Conservation (phyloP, 2,329 filamentous ascomycete species). For the Chaetomiaceae sp. region DNA sequence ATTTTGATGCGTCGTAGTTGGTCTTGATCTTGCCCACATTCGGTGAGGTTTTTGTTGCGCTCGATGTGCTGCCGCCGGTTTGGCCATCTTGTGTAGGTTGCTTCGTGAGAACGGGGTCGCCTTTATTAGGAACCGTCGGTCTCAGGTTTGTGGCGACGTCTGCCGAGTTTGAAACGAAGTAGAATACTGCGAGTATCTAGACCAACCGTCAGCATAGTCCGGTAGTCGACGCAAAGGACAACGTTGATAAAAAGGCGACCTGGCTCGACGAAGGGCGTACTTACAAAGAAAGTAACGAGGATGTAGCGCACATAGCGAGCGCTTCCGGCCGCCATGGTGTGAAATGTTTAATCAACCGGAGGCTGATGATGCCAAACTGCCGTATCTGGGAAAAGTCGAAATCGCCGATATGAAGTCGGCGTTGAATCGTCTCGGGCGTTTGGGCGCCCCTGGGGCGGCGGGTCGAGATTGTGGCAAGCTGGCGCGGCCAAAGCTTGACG, state of each 20-base stretch:
- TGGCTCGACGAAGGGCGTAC: constrained; percentile 32
- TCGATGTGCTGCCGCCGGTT: not conserved
- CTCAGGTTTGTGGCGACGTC: constrained; percentile 40
- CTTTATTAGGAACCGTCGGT: constrained; percentile 38
- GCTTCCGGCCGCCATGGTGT: constrained; percentile 58
- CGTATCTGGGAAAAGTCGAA: not conserved
- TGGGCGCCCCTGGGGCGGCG: not conserved
- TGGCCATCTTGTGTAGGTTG: not conserved
- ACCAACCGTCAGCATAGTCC: constrained; percentile 6
- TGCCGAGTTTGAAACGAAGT: constrained; percentile 64
- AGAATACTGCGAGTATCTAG: constrained; percentile 67
- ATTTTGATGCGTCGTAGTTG: constrained; percentile 38
- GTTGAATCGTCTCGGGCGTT: not conserved
- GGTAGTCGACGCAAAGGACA: not conserved
- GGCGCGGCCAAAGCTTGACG: constrained; percentile 10
- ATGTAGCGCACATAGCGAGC: constrained; percentile 74
- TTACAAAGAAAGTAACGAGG: constrained; percentile 78
- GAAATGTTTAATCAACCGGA: not conserved
- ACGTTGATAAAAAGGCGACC: not conserved
- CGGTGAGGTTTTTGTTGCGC: not conserved
- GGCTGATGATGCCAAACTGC: not conserved
- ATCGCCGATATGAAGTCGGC: no score
- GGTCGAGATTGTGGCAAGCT: constrained; percentile 9
- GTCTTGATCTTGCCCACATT: constrained; percentile 28
- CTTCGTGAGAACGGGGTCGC: no score